Evolutionary conservation across 2,329 filamentous ascomycete species (phyloP).

Genomic region (Pseudocercospora ulei): DNA sequence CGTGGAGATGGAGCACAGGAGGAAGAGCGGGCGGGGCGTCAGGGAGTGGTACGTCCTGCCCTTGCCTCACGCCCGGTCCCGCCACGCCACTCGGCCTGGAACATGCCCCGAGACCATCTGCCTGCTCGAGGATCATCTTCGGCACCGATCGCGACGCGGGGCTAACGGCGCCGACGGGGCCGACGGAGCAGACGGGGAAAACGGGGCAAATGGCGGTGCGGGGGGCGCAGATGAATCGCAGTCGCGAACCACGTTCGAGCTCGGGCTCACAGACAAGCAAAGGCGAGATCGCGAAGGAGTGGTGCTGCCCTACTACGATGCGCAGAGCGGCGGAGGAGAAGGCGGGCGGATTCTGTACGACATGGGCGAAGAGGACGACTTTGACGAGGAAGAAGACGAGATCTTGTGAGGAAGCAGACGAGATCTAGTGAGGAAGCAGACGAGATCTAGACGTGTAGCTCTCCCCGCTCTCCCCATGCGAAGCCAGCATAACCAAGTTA

Average conservation of each 20-base stretch:
- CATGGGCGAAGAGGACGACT: constrained; percentile 93
- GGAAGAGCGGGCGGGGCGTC: constrained; percentile 70
- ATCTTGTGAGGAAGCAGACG: constrained; percentile 46
- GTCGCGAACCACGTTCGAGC: constrained; percentile 62
- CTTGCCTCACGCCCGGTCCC: constrained; percentile 21
- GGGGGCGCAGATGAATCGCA: constrained; percentile 44
- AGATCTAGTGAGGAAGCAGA: background rate
- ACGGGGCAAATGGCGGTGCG: constrained; percentile 32
- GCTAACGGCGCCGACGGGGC: constrained; percentile 33
- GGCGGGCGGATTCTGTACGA: constrained; percentile 92
- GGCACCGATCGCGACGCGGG: constrained; percentile 48
- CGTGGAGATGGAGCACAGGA: constrained; percentile 73
- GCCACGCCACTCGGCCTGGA: constrained; percentile 12
- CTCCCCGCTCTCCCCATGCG: too few species aligned
- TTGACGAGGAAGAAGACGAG: constrained; percentile 92
- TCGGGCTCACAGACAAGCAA: constrained; percentile 86
- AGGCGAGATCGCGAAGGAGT: constrained; percentile 75
- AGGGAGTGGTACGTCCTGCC: constrained; percentile 57
- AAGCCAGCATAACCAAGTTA: too few species aligned
- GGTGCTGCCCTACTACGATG: constrained; percentile 91
- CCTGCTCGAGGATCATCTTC: constrained; percentile 66
- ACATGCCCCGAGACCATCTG: constrained; percentile 37
- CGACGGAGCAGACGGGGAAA: constrained; percentile 44
- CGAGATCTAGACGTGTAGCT: too few species aligned
- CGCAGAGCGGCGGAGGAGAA: constrained; percentile 71